phyloP scores from a whole-genome alignment of 495 filamentous ascomycete species.

The Saxophila tyrrhenica region DNA sequence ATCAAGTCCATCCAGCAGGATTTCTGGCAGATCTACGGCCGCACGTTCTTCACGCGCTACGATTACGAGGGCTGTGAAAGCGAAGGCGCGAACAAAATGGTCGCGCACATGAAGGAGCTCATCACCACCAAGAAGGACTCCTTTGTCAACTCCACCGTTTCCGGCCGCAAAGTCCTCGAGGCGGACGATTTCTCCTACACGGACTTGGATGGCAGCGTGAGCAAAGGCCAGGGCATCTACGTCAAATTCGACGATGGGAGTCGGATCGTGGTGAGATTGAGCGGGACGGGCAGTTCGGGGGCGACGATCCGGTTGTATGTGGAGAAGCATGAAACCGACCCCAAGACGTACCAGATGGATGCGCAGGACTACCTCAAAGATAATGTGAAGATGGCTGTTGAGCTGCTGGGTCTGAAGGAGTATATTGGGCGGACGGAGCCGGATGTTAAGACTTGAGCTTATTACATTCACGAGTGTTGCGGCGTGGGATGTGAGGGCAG shows the following conservation, averaged over 20 bases:
- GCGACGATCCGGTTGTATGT: conserved; percentile 95
- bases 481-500: neutral
- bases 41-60: conserved; percentile 97
- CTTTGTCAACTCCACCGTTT: conserved; percentile 73
- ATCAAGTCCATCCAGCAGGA: conserved; percentile 92
- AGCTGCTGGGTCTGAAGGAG: conserved; percentile 80
- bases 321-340: conserved; percentile 77
- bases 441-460: conserved; percentile 75
- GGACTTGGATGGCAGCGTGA: conserved; percentile 88
- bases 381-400: conserved; percentile 71
- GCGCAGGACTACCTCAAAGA: conserved; percentile 92
- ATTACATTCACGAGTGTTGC: too few relatives aligned
- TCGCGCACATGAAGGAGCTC: conserved; percentile 57
- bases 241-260: conserved; percentile 91
- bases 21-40: conserved; percentile 94
- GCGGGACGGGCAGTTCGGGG: conserved; percentile 86
- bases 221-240: conserved; percentile 91
- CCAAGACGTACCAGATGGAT: conserved; percentile 58
- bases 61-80: conserved; percentile 93
- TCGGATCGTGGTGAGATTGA: conserved; percentile 85
- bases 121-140: conserved; percentile 56
- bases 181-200: conserved; percentile 96
- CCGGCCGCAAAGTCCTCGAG: conserved; percentile 70
- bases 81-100: conserved; percentile 79
- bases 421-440: conserved; percentile 82